Evolutionary conservation across 2,329 filamentous ascomycete species (phyloP), one percentile per base, ranked within the genome.

Genomic region (Gremmenia infestans): DNA sequence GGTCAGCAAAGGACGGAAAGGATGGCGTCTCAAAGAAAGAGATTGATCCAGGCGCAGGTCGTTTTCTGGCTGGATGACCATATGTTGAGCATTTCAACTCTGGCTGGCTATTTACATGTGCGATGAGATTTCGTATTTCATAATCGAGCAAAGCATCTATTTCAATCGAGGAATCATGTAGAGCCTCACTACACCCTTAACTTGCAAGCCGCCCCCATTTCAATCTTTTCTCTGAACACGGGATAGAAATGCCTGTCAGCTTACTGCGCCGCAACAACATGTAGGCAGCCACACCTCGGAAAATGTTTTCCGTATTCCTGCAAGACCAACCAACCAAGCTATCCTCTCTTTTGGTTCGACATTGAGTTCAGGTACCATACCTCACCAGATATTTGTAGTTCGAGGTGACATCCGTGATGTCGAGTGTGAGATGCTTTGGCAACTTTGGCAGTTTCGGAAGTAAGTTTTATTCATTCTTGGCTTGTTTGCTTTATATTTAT

Each of bases 1-100:
- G 62, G 12, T 28, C 55, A 9, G 43, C 36, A 9, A 56, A 64
- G 22, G 54, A 63, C 9, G 43, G 45, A 6, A 59, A 56, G 19
- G 57, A 63, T 11, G 28, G 37, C 7, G 6, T 28, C 6, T 35
- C 46, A 14, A 63, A 52, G 42, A 59, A 59, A 28, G 62, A 60
- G 28, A 37, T 35, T 25, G 55, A 54, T 46, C 37, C 43, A 42
- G 48, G 32, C 5, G 22, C 46, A 36, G 55, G 45, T 40, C 28
- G 49, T 15, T 53, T 46, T 17, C 19, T 51, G 12, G 52, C 48
- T 19, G 47, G 51, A 39, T 54, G 17, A 47, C 12, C 11, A 47
- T 14, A 19, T 47, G 6, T 22, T 17, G 32, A 17, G 36, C 8
- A 15, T 40, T 42, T 19, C 28, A 23, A 42, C 9, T 23, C 40